These are phyloP conservation scores for Verbascum thapsus DNA, from an alignment of 257 asterid species.

Conservation along the genomic window DNA sequence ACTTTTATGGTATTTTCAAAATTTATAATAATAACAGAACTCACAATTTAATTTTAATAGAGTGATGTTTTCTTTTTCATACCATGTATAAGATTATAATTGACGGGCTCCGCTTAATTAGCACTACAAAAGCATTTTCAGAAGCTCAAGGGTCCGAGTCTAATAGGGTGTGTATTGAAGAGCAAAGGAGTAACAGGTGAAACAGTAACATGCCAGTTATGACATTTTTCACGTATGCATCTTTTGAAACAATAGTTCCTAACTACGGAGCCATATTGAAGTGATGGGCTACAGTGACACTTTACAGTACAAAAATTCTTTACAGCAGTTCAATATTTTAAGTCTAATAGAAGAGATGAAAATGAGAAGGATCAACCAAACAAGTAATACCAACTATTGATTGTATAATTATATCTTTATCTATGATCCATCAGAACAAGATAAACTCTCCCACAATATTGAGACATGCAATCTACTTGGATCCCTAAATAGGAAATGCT, in stretches of 20 bases:
- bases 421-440: no score
- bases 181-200: not conserved
- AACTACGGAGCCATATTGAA: no score
- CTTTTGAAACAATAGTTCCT: not conserved
- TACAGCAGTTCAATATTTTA: no score
- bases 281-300: no score
- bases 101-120: not conserved
- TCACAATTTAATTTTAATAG: not conserved
- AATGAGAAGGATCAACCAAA: no score
- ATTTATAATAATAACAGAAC: not conserved
- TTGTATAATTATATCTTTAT: no score
- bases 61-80: not conserved
- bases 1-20: not conserved
- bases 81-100: not conserved
- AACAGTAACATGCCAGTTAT: not conserved
- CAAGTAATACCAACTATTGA: no score
- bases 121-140: not conserved
- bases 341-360: no score
- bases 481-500: no score
- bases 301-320: no score
- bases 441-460: no score
- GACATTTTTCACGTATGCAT: not conserved
- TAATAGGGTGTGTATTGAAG: not conserved
- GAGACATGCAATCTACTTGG: no score
- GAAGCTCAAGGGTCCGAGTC: not conserved